Conservation (phyloP, 805 yeast genomes). For the Candida glaebosa region DNA sequence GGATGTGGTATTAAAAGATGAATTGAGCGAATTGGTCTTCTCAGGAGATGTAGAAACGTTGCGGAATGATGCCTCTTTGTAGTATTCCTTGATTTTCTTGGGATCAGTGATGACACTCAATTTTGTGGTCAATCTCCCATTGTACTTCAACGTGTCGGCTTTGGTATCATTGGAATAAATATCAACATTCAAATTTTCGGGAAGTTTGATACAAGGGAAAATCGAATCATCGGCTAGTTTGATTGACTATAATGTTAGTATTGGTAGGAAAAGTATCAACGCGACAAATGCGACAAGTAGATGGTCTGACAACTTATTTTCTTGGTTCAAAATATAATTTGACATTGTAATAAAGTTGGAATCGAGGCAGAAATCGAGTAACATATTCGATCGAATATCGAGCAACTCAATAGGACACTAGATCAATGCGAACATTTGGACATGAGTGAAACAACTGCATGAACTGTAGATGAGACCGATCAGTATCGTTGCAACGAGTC, state of each 20-base stretch:
- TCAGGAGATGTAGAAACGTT: constrained; percentile 1
- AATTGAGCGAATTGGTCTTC: constrained; percentile 8
- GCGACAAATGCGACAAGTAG: no score
- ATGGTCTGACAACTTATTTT: no score
- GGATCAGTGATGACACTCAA: constrained; percentile 31
- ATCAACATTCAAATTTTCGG: constrained; percentile 35
- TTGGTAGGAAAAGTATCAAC: no score
- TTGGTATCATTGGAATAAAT: constrained; percentile 20
- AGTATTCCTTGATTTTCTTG: constrained; percentile 21
- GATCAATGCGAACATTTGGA: no score
- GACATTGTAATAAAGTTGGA: no score
- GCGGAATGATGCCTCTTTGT: constrained; percentile 3
- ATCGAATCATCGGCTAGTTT: constrained; percentile 22
- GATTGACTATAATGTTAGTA: constrained; percentile 21
- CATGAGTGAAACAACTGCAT: background rate
- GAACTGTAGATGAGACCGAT: no score
- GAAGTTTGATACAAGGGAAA: constrained; percentile 31
- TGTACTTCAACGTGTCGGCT: constrained; percentile 13
- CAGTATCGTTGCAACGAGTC: no score
- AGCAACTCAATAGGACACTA: background rate
- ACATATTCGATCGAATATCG: background rate
- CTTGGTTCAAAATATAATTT: no score
- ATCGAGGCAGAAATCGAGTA: no score
- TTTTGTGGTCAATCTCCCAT: constrained; percentile 30
- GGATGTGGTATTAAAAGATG: constrained; percentile 13